Evolutionary conservation across 1,284 basidiomycete genomes (phyloP).

Genomic region (Cutaneotrichosporon sp.): DNA sequence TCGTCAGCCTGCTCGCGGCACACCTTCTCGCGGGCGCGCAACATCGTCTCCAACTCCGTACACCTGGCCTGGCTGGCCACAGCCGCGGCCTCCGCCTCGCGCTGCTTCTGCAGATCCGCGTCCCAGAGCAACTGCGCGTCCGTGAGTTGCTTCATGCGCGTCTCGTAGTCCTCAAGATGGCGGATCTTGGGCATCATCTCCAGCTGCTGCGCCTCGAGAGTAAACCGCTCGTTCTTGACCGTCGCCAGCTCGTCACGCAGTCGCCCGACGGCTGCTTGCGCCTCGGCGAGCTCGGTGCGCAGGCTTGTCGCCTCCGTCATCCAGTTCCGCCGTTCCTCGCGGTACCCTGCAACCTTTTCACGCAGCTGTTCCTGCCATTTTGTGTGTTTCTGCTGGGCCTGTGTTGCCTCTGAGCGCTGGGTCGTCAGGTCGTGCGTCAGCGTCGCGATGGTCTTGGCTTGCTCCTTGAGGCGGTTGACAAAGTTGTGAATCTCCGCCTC

Average conservation of each 20-base stretch:
- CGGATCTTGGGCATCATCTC: slow-evolving; percentile 36
- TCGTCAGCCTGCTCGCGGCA: slow-evolving; percentile 18
- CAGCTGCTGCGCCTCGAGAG: slow-evolving; percentile 36
- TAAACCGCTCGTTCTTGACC: slow-evolving; percentile 45
- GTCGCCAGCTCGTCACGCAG: slow-evolving; percentile 39
- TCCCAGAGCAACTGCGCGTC: slow-evolving; percentile 40
- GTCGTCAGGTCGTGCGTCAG: slow-evolving; percentile 35
- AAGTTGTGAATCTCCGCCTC: slow-evolving; percentile 46
- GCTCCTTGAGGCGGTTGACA: slow-evolving; percentile 43
- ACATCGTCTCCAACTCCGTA: slow-evolving; percentile 26
- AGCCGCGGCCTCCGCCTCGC: slow-evolving; percentile 25
- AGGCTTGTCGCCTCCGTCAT: slow-evolving; percentile 33
- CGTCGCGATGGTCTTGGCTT: slow-evolving; percentile 32
- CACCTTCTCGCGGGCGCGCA: slow-evolving; percentile 24
- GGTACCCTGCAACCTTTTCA: slow-evolving; percentile 33
- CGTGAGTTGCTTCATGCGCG: slow-evolving; percentile 39
- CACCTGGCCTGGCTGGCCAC: slow-evolving; percentile 16
- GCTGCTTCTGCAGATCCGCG: slow-evolving; percentile 26
- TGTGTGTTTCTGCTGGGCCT: slow-evolving; percentile 40
- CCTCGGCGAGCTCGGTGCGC: slow-evolving; percentile 32
- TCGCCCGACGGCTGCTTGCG: slow-evolving; percentile 19
- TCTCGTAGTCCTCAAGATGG: slow-evolving; percentile 42
- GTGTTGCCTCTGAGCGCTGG: slow-evolving; percentile 32
- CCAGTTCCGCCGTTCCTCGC: slow-evolving; percentile 40
- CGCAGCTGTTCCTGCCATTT: slow-evolving; percentile 44